Conservation (phyloP, 2,329 filamentous ascomycete species). For the Biscogniauxia marginata region DNA sequence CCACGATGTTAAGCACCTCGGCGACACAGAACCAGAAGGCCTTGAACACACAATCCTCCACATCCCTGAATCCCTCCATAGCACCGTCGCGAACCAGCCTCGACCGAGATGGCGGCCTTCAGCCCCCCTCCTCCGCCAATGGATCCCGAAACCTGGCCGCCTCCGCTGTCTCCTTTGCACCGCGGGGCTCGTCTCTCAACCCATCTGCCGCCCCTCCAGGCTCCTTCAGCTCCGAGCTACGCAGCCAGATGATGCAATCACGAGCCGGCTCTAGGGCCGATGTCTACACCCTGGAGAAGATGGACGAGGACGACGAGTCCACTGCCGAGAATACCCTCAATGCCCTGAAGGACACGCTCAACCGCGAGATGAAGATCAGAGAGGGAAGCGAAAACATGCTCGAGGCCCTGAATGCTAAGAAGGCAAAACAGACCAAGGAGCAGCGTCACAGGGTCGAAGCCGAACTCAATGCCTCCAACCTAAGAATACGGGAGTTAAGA, state of each 20-base stretch:
- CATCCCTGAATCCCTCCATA: slow-evolving; percentile 37
- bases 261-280: slow-evolving; percentile 61
- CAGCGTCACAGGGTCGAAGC: slow-evolving; percentile 77
- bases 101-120: slow-evolving; percentile 55
- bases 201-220: slow-evolving; percentile 70
- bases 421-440: slow-evolving; percentile 91
- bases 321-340: slow-evolving; percentile 70
- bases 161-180: slow-evolving; percentile 60
- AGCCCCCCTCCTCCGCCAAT: slow-evolving; percentile 44
- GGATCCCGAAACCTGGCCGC: slow-evolving; percentile 50
- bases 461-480: slow-evolving; percentile 86
- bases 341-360: slow-evolving; percentile 77
- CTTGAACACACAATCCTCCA: slow-evolving; percentile 42
- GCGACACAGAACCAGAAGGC: slow-evolving; percentile 55
- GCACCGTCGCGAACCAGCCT: slow-evolving; percentile 46
- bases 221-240: slow-evolving; percentile 87
- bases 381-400: slow-evolving; percentile 97
- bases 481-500: slow-evolving; percentile 61
- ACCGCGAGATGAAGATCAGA: slow-evolving; percentile 97
- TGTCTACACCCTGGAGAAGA: slow-evolving; percentile 51
- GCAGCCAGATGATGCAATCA: slow-evolving; percentile 66
- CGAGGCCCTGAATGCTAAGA: slow-evolving; percentile 91
- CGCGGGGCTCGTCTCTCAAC: slow-evolving; percentile 68
- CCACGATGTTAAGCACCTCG: slow-evolving; percentile 53
- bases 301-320: slow-evolving; percentile 61